Base-by-base conservation (phyloP, 108 stramenopile species). In the Fragilariopsis cylindrus region DNA sequence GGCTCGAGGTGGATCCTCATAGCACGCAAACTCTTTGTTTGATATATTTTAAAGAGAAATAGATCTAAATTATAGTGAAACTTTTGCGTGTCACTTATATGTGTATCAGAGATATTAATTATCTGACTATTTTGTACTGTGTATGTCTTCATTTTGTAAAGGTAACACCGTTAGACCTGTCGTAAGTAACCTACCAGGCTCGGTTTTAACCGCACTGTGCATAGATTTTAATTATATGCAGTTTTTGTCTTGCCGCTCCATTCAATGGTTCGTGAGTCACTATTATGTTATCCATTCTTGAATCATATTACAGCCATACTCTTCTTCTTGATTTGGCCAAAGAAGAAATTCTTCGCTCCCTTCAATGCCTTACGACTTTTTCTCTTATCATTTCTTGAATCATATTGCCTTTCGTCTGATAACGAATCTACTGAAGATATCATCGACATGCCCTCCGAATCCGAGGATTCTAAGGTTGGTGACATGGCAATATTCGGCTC, bases 321-420 rank as follows among this genome's bases (percentile, higher is more conserved):
- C 48, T 66, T 66, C 1, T n/a, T 49, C 19, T 66, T 66, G 48
- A 48, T 66, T 66, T 49, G 21, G 12, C 65, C 65, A 48, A 66
- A 66, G 65, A 66, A 66, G 43, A 66, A 66, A 42, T 66, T 66
- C 65, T 66, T 66, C 5, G 65, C 65, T 18, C 65, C 65, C 19
- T 49, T 66, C 48, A 66, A 66, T 7, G 65, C 48, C 19, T 66
- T 49, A 13, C 65, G 5, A 21, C 9, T 48, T 15, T 5, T 66
- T 12, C 30, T 30, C 0, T 30, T 30, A 30, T 30, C 30, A 30
- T 49, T 15, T 49, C 21, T n/a, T 48, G 48, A n/a, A 0, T n/a
- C 42, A 48, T 7, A 49, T 19, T 30, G 19, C 48, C 15, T 60
- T 30, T 12, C 15, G 21, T 16, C 19, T 16, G 16, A n/a, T 12